Conservation (phyloP, 208 protist species). For the Trypanosoma vivax region DNA sequence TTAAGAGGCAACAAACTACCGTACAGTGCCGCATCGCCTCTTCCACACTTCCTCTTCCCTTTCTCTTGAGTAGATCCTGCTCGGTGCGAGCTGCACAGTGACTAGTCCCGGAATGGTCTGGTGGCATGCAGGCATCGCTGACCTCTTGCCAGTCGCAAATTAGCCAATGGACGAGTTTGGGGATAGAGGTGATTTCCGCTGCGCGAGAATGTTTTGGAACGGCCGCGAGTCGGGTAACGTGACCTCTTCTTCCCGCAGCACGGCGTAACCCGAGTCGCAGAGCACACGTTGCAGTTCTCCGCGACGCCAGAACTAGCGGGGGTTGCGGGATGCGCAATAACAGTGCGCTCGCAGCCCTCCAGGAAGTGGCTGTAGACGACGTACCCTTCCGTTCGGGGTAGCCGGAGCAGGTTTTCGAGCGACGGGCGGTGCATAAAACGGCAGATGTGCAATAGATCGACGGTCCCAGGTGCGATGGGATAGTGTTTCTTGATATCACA, state of each 20-base stretch:
- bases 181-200: no score
- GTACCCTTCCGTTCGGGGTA: constrained; percentile 23
- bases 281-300: constrained; percentile 32
- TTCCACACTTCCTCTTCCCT: no score
- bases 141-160: no score
- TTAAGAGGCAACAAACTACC: no score
- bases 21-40: no score
- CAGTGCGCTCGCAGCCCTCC: constrained; percentile 32
- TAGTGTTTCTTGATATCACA: constrained; percentile 13
- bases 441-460: constrained; percentile 44
- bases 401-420: constrained; percentile 11
- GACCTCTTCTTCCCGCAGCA: constrained; percentile 15
- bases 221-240: constrained; percentile 21
- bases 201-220: constrained; percentile 17
- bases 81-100: no score
- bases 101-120: no score
- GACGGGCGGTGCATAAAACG: constrained; percentile 39
- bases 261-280: constrained; percentile 5
- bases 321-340: constrained; percentile 27
- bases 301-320: constrained; percentile 22
- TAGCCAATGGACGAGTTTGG: no score
- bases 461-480: constrained; percentile 13
- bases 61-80: no score
- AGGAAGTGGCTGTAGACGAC: constrained; percentile 53
- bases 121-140: no score